Percentiles rank a stretch among this genome's conserved stretches.
These are phyloP conservation scores for Chrysoporthe deuterocubensis DNA, from an alignment of 2,329 filamentous ascomycete species.

Conservation along the genomic window DNA sequence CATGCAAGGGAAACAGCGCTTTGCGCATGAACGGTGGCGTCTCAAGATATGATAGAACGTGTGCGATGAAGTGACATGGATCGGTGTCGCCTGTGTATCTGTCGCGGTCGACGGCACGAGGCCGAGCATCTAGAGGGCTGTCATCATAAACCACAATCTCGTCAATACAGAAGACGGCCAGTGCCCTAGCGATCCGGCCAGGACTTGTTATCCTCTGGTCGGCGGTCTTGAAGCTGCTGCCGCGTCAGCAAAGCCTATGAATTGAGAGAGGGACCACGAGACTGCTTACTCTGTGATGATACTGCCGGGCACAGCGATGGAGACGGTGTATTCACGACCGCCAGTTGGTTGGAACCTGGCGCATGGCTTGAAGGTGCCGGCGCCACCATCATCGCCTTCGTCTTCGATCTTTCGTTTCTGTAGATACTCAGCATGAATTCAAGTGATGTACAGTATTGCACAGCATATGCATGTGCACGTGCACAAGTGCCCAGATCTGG, in stretches of 20 bases:
- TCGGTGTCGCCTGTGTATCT: slow-evolving; percentile 72
- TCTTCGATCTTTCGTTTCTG: slow-evolving; percentile 57
- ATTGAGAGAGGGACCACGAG: background rate
- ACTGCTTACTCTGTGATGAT: slow-evolving; percentile 70
- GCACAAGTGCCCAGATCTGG: background rate
- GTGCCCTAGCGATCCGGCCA: slow-evolving; percentile 77
- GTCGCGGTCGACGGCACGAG: slow-evolving; percentile 52
- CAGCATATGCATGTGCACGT: background rate
- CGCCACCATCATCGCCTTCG: slow-evolving; percentile 37
- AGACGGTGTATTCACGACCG: slow-evolving; percentile 74
- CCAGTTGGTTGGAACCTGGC: slow-evolving; percentile 68
- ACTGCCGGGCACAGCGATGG: slow-evolving; percentile 77
- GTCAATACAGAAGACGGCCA: slow-evolving; percentile 83
- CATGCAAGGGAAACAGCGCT: slow-evolving; percentile 75
- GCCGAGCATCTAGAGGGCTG: slow-evolving; percentile 51
- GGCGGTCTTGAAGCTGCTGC: slow-evolving; percentile 66
- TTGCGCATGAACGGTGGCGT: slow-evolving; percentile 82
- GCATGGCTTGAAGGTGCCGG: slow-evolving; percentile 68
- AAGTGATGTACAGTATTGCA: background rate
- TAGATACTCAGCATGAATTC: slow-evolving; percentile 24
- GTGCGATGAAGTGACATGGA: slow-evolving; percentile 78
- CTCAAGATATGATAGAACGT: slow-evolving; percentile 81
- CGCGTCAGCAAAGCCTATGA: slow-evolving; percentile 12
- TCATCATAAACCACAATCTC: slow-evolving; percentile 85
- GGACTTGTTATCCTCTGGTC: slow-evolving; percentile 76